Base-by-base conservation (phyloP, 2,329 filamentous ascomycete genomes). In the Hypoxylon sp. region DNA sequence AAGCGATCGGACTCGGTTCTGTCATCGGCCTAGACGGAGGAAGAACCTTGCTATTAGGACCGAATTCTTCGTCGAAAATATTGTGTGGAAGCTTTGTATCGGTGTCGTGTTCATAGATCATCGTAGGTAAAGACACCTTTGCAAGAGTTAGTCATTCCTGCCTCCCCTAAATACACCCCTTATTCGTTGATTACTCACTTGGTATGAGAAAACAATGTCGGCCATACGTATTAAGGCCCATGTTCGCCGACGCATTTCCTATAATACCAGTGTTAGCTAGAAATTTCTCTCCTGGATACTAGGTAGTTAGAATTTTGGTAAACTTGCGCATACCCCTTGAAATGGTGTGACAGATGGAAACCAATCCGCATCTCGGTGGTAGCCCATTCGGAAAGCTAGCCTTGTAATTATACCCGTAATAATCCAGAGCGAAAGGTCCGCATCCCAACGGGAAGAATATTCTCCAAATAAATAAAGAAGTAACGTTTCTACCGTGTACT, bases 61-160 rank as follows among this genome's bases (percentile, higher is more conserved):
- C 86, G 42, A 96, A 90, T 72, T 95, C 93, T 69, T 94, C 92
- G 72, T 96, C 93, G 76, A 92, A 93, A 14, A 95, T 86, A 75
- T 95, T 96, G 63, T 90, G 88, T 0, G 93, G 93, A 5, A 93
- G 81, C 72, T 91, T 86, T 0, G 92, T 91, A 74, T 96, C 93
- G 61, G 90, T 94, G 75, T 94, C 90, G 52, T 91, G 85, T 11
- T 91, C 86, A 69, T 91, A 88, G 26, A 94, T 90, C 86, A 94
- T 94, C 67, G 81, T 86, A 3, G 87, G 87, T 19, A 90, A 77
- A n/a, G 86, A 88, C 2, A 89, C 84, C 77, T 79, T 67, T 4
- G 3, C 4, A n/a, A 35, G 48, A 11, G 52, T 68, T 62, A 73
- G 67, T 66, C 31, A 37, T 42, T 29, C 3, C 24, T 17, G 22